Conservation (phyloP, 768 basidiomycete species). For the Gymnopilus junonius region DNA sequence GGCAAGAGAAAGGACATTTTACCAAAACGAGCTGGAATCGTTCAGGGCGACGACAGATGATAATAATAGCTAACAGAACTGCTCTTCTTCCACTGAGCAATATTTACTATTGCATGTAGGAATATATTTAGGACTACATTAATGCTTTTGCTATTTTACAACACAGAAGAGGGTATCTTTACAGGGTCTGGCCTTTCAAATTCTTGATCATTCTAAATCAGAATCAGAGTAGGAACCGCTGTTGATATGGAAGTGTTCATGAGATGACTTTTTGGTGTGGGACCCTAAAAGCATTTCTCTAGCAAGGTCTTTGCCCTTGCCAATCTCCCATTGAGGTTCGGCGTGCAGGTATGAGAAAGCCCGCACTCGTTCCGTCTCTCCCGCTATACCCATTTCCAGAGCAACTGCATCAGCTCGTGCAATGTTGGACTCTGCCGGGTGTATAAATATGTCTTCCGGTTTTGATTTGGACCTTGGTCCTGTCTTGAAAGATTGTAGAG, state of each 20-base stretch:
- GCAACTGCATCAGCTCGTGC: conserved; percentile 71
- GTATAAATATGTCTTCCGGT: conserved; percentile 64
- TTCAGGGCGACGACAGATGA: conserved; percentile 29
- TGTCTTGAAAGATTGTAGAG: conserved; percentile 24
- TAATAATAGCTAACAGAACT: background rate
- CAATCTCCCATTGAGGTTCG: conserved; percentile 51
- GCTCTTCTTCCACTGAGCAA: background rate
- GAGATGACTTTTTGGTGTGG: conserved; percentile 6
- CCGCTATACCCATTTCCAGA: conserved; percentile 52
- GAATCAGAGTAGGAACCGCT: conserved; percentile 31
- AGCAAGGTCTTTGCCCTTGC: conserved; percentile 54
- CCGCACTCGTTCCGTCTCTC: conserved; percentile 52
- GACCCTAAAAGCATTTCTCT: conserved; percentile 42
- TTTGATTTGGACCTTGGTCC: conserved; percentile 56
- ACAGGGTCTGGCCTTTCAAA: background rate
- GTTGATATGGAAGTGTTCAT: conserved; percentile 25
- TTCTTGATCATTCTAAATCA: background rate
- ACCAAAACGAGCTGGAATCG: conserved; percentile 44
- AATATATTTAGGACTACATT: conserved; percentile 2
- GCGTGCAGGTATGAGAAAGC: conserved; percentile 39
- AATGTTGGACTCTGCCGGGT: conserved; percentile 64
- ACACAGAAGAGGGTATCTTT: background rate
- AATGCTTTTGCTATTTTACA: conserved; percentile 11
- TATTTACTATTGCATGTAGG: conserved; percentile 10
- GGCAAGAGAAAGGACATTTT: conserved; percentile 41